Conservation (phyloP, 306 rosid species). For the Canavalia gladiata region DNA sequence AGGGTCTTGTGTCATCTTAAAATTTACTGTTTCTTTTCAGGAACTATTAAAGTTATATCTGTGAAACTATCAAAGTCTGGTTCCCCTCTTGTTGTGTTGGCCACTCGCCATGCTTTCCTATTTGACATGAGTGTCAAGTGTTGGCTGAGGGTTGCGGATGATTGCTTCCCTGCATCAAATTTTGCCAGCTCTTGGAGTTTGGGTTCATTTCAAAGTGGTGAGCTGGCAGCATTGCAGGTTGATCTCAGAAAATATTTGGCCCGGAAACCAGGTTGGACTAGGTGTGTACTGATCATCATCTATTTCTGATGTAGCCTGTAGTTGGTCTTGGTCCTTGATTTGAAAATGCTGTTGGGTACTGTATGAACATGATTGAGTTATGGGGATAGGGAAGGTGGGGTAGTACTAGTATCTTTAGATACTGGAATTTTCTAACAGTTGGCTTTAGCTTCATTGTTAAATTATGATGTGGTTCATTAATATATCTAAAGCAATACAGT, state of each 20-base stretch:
- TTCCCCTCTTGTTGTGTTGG: slow-evolving; percentile 84
- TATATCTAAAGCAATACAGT: slow-evolving; percentile 1
- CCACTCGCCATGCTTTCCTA: slow-evolving; percentile 93
- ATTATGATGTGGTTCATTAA: background rate
- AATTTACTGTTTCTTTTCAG: slow-evolving; percentile 53
- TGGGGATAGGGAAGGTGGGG: slow-evolving; percentile 13
- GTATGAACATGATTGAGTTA: slow-evolving; percentile 15
- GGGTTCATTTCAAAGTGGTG: slow-evolving; percentile 91
- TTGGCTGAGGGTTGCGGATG: slow-evolving; percentile 99
- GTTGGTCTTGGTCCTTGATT: slow-evolving; percentile 19
- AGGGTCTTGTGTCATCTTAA: slow-evolving; percentile 22
- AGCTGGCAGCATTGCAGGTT: slow-evolving; percentile 95
- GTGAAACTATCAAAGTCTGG: slow-evolving; percentile 81
- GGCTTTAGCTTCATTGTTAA: background rate
- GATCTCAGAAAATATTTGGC: slow-evolving; percentile 96
- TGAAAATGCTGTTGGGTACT: slow-evolving; percentile 30
- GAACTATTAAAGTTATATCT: slow-evolving; percentile 81
- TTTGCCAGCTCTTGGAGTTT: slow-evolving; percentile 97
- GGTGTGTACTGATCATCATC: slow-evolving; percentile 65
- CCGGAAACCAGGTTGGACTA: slow-evolving; percentile 98
- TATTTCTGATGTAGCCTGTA: slow-evolving; percentile 10
- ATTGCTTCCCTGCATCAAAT: slow-evolving; percentile 96
- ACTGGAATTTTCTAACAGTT: background rate
- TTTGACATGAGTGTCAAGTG: slow-evolving; percentile 91
- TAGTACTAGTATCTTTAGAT: background rate